Conservation (phyloP, 352 stramenopile species). For the Phytophthora multivora region DNA sequence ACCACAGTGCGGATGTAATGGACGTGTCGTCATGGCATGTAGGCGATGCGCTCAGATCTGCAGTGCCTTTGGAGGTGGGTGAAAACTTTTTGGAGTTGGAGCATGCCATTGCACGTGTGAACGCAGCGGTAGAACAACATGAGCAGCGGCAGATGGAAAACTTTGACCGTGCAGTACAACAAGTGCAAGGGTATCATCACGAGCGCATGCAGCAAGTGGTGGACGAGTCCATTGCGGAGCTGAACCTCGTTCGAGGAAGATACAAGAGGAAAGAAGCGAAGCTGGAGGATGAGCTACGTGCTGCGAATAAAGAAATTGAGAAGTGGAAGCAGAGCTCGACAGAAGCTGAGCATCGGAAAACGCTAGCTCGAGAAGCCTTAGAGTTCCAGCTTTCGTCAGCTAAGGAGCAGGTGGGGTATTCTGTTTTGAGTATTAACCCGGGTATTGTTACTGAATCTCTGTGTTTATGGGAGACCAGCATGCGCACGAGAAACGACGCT, state of each 20-base stretch:
- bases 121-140: slow-evolving; percentile 33
- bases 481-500: slow-evolving; percentile 20
- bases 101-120: slow-evolving; percentile 39
- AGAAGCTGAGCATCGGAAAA: slow-evolving; percentile 25
- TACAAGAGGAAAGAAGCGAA: slow-evolving; percentile 52
- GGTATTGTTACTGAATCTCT: neutral
- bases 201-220: slow-evolving; percentile 57
- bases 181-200: slow-evolving; percentile 62
- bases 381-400: slow-evolving; percentile 24
- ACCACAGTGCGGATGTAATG: neutral
- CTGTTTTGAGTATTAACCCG: neutral
- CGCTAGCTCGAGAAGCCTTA: slow-evolving; percentile 31
- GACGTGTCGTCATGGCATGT: slow-evolving; percentile 45
- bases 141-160: slow-evolving; percentile 40
- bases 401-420: slow-evolving; percentile 17
- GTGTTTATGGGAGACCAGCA: slow-evolving; percentile 7
- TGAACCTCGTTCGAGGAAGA: slow-evolving; percentile 51
- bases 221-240: slow-evolving; percentile 53
- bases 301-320: slow-evolving; percentile 30
- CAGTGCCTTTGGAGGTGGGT: slow-evolving; percentile 30
- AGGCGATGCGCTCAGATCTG: slow-evolving; percentile 28
- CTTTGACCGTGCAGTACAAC: slow-evolving; percentile 52
- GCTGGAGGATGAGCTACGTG: slow-evolving; percentile 42
- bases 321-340: slow-evolving; percentile 38
- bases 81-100: slow-evolving; percentile 45